A percentile compares a stretch with the other conserved stretches of the same genome.
These are phyloP conservation scores for Knufia petricola DNA, from an alignment of 2,329 filamentous ascomycete genomes.

Conservation along the genomic window DNA sequence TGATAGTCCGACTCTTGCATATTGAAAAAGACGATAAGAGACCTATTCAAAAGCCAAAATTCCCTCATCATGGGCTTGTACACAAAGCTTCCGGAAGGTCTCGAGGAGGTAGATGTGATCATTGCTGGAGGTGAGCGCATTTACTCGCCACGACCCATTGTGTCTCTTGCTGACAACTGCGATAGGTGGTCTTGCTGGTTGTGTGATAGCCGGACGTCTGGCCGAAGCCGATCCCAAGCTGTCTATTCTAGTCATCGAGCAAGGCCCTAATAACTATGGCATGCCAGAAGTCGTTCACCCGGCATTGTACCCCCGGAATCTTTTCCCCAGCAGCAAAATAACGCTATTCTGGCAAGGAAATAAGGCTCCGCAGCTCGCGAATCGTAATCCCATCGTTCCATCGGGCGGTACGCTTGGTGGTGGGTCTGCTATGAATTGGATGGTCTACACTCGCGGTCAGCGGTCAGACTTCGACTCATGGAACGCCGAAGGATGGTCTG, in stretches of 20 bases:
- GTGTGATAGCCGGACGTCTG: constrained; percentile 42
- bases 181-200: constrained; percentile 41
- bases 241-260: constrained; percentile 45
- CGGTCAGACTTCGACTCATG: constrained; percentile 38
- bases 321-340: constrained; percentile 41
- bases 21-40: too few relatives aligned
- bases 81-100: constrained; percentile 10
- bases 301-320: constrained; percentile 40
- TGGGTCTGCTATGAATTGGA: constrained; percentile 51
- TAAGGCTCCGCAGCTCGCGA: constrained; percentile 28
- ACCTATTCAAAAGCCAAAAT: too few relatives aligned
- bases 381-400: constrained; percentile 29
- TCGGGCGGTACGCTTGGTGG: constrained; percentile 50
- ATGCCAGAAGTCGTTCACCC: constrained; percentile 44
- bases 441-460: constrained; percentile 40
- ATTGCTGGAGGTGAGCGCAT: constrained; percentile 37
- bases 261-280: constrained; percentile 45
- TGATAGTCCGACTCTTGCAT: too few relatives aligned
- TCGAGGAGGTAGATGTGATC: constrained; percentile 42
- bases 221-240: constrained; percentile 42
- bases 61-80: constrained; percentile 23
- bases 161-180: background rate
- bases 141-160: background rate
- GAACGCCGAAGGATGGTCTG: constrained; percentile 44
- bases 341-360: constrained; percentile 45